Base-by-base conservation (phyloP, 1,284 basidiomycete species). In the Ceratobasidium papillatum region DNA sequence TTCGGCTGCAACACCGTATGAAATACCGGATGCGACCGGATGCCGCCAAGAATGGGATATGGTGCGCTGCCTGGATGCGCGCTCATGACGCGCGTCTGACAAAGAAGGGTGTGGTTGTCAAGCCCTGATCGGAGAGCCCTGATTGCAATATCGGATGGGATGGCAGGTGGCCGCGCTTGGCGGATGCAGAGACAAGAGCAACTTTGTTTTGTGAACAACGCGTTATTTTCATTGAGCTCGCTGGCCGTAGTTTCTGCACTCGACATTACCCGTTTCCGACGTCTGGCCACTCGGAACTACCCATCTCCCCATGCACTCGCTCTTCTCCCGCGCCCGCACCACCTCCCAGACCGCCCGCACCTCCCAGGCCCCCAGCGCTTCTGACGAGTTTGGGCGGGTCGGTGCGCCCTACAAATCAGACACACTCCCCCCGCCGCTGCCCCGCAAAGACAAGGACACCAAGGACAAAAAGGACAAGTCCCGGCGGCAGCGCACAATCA, bases 361-460 rank as follows among this genome's bases (percentile, higher is more conserved):
- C 38, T 30, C 63, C 12, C 38, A 59, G 27, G 56, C 32, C 27
- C 49, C 30, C 25, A 47, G 45, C 63, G 49, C 77, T 64, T 81
- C 79, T 77, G 91, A 92, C 83, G 91, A 92, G 84, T 91, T 92
- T 78, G 91, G 91, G 64, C 83, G 88, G 75, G 84, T 88, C 75
- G 22, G 38, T 22, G 25, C 32, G 80, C 30, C 82, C 75, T 87
- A 85, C 83, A 84, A 85, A 76, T 80, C 81, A 76, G 86, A 74
- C 79, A 80, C 79, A 81, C 82, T 76, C 79, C n/a, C n/a, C n/a
- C 78, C 74, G 76, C 79, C 79, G 78, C 77, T 71, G 75, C 76
- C 79, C 76, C 79, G 78, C 71, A 83, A 82, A 82, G 32, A 58
- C 54, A 88, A 86, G 82, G 87, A 87, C 79, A 19, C 12, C 5